Base-by-base conservation (phyloP, 371 early-diverging fungal species). In the Mucor circinelloides region DNA sequence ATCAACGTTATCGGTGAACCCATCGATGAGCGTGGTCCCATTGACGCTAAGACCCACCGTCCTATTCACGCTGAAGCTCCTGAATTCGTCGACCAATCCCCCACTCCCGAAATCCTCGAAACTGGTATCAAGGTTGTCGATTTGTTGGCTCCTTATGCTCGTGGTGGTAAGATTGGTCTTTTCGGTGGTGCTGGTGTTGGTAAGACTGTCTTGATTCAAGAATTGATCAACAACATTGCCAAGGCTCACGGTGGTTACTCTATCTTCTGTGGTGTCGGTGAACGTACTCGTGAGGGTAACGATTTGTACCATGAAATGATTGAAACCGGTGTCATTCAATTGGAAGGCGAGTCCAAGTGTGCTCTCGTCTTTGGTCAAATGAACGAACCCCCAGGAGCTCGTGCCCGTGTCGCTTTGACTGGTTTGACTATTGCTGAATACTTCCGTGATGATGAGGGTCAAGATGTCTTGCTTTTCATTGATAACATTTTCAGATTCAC, bases 301-400 rank as follows among this genome's bases (percentile, higher is more conserved):
- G 97, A 97, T 89, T 85, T 97, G 84, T 97, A 97, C 92, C 94
- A 95, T 88, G 97, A 97, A 87, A 97, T 97, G 97, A 93, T 93
- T 72, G 86, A 89, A 69, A 89, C 96, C 50, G 96, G 96, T 87
- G 96, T 96, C 82, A 97, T 97, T 85, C 85, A 95, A 85, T 90
- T 95, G 73, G 94, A 95, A 34, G 96, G 96, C 73, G 90, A 91
- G 60, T 95, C 95, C 79, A 96, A 97, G 91, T 94, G 94, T 71
- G 96, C 97, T 36, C 90, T 96, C 63, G 97, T 98, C 70, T 98
- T 94, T 89, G 98, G 98, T 73, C 97, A 98, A 87, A 98, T 98
- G 98, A 98, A 98, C 94, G 98, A 98, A 87, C 97, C 98, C 85
- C 98, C 98, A 71, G 98, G 98, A 85, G 98, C 98, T 77, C 96